Percentiles rank a stretch among this genome's conserved stretches.
phyloP scores from a whole-genome alignment of 2,329 filamentous ascomycete genomes.

The Myriosclerotinia curreyana region DNA sequence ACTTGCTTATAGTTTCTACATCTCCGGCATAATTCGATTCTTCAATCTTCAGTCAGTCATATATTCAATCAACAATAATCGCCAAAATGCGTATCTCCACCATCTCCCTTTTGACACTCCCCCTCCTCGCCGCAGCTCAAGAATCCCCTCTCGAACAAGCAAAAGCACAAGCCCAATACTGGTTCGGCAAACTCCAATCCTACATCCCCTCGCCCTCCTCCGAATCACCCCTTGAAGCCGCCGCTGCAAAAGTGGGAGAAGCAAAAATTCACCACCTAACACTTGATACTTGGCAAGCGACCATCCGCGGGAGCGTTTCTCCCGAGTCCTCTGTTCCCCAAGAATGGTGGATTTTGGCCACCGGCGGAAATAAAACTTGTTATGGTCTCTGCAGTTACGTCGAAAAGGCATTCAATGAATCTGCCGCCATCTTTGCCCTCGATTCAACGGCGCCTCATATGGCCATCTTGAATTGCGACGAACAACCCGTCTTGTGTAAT shows the following conservation, averaged over 20 bases:
- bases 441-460: conserved; percentile 63
- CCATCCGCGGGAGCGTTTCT: conserved; percentile 60
- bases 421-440: conserved; percentile 60
- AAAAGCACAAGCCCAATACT: conserved; percentile 60
- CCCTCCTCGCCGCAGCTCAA: conserved; percentile 53
- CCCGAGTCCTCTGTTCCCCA: conserved; percentile 57
- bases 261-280: conserved; percentile 57
- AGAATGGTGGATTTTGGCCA: conserved; percentile 74
- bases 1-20: background rate
- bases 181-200: conserved; percentile 59
- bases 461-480: conserved; percentile 69
- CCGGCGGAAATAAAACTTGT: conserved; percentile 75
- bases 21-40: background rate
- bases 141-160: conserved; percentile 54
- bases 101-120: conserved; percentile 52
- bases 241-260: conserved; percentile 50
- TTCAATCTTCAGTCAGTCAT: background rate
- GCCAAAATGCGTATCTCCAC: conserved; percentile 56
- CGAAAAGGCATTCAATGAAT: conserved; percentile 65
- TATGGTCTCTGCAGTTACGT: conserved; percentile 60
- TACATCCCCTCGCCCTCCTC: conserved; percentile 49
- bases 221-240: conserved; percentile 42
- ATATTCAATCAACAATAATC: background rate
- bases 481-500: conserved; percentile 72
- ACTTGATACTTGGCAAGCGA: conserved; percentile 68